phyloP scores from a whole-genome alignment of 2,329 filamentous ascomycete species.

The Fusarium staphyleae region DNA sequence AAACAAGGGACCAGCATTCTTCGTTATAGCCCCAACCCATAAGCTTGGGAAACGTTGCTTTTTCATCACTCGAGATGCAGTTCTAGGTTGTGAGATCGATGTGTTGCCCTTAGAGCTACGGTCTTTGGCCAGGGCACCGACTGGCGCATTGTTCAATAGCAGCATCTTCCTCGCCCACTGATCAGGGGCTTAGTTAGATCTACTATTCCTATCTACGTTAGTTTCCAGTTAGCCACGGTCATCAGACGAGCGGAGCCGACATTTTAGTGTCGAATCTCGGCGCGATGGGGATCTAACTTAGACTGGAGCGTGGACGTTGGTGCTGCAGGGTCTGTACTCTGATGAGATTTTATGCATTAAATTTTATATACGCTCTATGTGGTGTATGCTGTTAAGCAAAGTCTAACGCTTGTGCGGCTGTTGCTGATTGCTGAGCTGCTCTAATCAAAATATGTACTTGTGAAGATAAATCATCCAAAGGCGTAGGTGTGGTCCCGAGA shows the following conservation, averaged over 20 bases:
- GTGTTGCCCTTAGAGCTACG: not conserved
- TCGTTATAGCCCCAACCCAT: not conserved
- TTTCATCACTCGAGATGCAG: not conserved
- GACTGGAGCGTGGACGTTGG: not conserved
- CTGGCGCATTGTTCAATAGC: not conserved
- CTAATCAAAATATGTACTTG: constrained; percentile 5
- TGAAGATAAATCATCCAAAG: constrained; percentile 2
- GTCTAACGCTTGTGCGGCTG: not conserved
- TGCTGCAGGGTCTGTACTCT: not conserved
- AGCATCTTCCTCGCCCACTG: not conserved
- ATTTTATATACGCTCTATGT: constrained; percentile 7
- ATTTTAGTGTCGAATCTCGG: not conserved
- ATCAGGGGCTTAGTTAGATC: not conserved
- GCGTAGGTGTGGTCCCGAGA: not conserved
- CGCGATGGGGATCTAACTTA: not conserved
- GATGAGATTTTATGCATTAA: not conserved
- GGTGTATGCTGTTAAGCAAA: constrained; percentile 1
- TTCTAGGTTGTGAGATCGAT: not conserved
- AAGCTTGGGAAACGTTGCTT: not conserved
- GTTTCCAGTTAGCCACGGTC: constrained; percentile 8
- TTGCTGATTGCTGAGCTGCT: constrained; percentile 1
- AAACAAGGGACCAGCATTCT: constrained; percentile 3
- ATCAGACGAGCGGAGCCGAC: constrained; percentile 27
- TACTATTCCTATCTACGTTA: not conserved
- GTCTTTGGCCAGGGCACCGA: not conserved